Base-by-base conservation (phyloP, 2,329 filamentous ascomycete genomes). In the Hortaea sp. region DNA sequence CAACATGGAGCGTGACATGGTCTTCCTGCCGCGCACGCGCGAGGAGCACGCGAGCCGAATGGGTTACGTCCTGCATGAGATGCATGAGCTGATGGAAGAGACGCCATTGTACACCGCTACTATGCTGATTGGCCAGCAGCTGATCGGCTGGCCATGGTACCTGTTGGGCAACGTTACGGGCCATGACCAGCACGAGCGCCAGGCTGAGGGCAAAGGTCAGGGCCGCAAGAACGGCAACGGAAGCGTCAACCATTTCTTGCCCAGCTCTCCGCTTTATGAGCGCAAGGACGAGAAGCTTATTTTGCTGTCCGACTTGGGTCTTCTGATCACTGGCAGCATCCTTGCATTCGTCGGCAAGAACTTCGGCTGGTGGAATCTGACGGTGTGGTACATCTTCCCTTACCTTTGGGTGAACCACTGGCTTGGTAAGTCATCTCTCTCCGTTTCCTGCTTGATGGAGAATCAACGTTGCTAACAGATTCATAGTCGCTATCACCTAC, bases 321-420 rank as follows among this genome's bases (percentile, higher is more conserved):
- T 75, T 35, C 62, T 72, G 51, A 72, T 92, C 60, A 78, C 76
- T 46, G 70, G 71, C 46, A 70, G 75, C 50, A 73, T 69, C 43
- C 76, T 95, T 50, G 77, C 77, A 68, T 76, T 75, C 59, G 73
- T 95, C 55, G 82, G 82, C 59, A 81, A 81, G 67, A 85, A 69
- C 47, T 95, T 83, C 58, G 92, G 92, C 62, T 90, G 82, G 75
- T 66, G 74, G 64, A 97, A 95, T 74, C 74, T 97, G 66, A 71
- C 85, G 49, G 84, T 98, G 53, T 97, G 92, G 90, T 98, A 98
- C 72, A 81, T 89, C 62, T 64, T 94, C 49, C 92, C 92, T 34
- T 98, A 97, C 68, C 76, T 95, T 51, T 95, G 90, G 90, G 89
- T 95, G 47, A 94, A 97, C 79, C 88, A 95, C 79, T 97, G 90